Evolutionary conservation across 768 basidiomycete species (phyloP), one percentile per base, ranked within the genome.

Genomic region (Suillus subalutaceus): DNA sequence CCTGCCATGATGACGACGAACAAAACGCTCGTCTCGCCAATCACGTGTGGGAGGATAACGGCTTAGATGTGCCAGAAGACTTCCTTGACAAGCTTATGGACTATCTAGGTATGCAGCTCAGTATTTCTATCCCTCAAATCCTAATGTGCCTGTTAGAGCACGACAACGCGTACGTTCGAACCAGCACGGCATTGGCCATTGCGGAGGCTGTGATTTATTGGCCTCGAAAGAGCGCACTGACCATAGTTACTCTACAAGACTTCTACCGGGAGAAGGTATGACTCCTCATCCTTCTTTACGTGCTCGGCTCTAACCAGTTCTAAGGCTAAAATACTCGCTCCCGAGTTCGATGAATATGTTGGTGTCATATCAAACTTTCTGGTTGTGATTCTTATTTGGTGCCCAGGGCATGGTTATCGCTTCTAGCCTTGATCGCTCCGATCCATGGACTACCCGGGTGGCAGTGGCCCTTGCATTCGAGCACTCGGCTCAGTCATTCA

Each of bases 1-100:
- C 92, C 5, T 89, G 86, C 63, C 94, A 98, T 70, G 97, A 99
- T 66, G 89, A 88, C 62, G 90, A 92, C 68, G 94, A 95, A 71
- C 94, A 96, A 72, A 98, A 96, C 70, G 88, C 88, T 0, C 83
- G 90, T 60, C 80, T 98, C 48, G 96, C 96, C 18, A 79, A 80
- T 30, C 88, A 90, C 67, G 79, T 93, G 12, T 99, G 96, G 96
- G 97, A 97, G 63, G 97, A 98, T 68, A 99, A 99, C 68, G 96
- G 94, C 5, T 77, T 98, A 44, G 94, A 97, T 71, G 87, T 96
- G 12, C 87, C 91, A 0, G 93, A 94, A 68, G 75, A 76, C 7
- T 88, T 69, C 30, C 75, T 94, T 0, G 73, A 76, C 0, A 81
- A 83, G 55, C 79, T 99, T 15, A 72, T 92, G 13, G 75, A 74